Conservation (phyloP, 2,329 filamentous ascomycete genomes). For the Aureobasidium sp. region DNA sequence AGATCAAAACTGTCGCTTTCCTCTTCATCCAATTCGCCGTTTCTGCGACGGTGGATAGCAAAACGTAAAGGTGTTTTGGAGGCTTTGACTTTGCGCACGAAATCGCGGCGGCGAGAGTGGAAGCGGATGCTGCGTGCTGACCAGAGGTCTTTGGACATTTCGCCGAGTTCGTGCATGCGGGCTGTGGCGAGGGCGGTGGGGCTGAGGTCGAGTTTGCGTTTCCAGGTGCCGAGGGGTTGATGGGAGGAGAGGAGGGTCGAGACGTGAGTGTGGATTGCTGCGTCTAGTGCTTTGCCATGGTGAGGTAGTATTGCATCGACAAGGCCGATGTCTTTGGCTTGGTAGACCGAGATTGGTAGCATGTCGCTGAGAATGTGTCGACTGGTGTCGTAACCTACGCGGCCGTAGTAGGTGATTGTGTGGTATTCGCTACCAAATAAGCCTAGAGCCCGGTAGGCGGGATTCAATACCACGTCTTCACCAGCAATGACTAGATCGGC, state of each 20-base stretch:
- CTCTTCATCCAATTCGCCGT: constrained; percentile 30
- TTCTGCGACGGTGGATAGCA: constrained; percentile 31
- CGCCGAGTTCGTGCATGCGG: constrained; percentile 33
- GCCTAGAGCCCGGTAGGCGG: constrained; percentile 35
- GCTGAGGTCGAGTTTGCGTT: constrained; percentile 31
- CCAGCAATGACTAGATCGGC: constrained; percentile 34
- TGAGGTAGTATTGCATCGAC: constrained; percentile 36
- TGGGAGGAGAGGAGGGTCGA: constrained; percentile 26
- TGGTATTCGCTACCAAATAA: constrained; percentile 39
- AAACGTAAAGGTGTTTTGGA: constrained; percentile 35
- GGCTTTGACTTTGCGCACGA: constrained; percentile 37
- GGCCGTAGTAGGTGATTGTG: constrained; percentile 34
- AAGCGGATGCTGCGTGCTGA: constrained; percentile 33
- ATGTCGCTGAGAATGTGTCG: constrained; percentile 32
- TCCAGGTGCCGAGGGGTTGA: constrained; percentile 29
- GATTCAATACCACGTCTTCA: constrained; percentile 35
- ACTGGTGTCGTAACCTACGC: constrained; percentile 32
- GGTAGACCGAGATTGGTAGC: constrained; percentile 34
- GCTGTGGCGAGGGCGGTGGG: constrained; percentile 28
- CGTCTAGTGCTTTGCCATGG: constrained; percentile 29
- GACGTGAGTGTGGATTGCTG: constrained; percentile 33
- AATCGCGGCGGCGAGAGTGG: constrained; percentile 34
- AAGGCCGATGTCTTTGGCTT: constrained; percentile 34
- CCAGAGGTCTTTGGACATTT: constrained; percentile 41
- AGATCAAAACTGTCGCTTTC: constrained; percentile 34